Base-by-base conservation (phyloP, 805 yeast genomes). In the Yarrowia sp. region DNA sequence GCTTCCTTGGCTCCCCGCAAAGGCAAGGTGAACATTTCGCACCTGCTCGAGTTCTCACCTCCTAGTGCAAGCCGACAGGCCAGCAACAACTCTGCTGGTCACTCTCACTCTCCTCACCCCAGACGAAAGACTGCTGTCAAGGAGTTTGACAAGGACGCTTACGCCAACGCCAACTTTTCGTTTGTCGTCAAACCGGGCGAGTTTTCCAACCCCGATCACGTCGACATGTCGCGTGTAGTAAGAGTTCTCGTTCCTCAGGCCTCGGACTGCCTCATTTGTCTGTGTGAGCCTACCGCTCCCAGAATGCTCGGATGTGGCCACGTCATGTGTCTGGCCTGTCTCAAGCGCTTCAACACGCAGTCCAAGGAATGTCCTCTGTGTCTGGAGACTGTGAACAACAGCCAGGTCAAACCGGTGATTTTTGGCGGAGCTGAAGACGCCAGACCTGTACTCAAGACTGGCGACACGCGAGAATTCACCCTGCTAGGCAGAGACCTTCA, bases 281-380 rank as follows among this genome's bases (percentile, higher is more conserved):
- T 95, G 13, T 82, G 87, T 36, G 96, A 90, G 60, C 89, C 95
- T 13, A 83, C 89, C 15, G 97, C 98, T 0, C 98, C 99, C 1
- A 79, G 98, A 65, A 96, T 95, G 98, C 86, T 91, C 33, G 82
- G 86, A 11, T 95, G 99, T 77, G 99, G 99, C 5, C 99, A 95
- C 73, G 82, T 92, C 14, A 84, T 95, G 71, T 95, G 99, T 73
- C 80, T 84, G 65, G 84, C 92, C 13, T 95, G 99, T 74, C 75
- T 93, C 35, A 74, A 92, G 65, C 83, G 92, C 50, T 84, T 89
- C 70, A 77, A 90, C 48, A 84, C 86, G 17, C 79, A 79, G 28
- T 72, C 76, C 65, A 85, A 84, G 62, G 90, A 85, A 50, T 92
- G 98, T 74, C 98, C 98, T 0, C 75, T 92, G 31, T 92, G 98